Evolutionary conservation across 225 moss, liverwort and hornwort species (phyloP).

Genomic region (Anthoceros angustus): DNA sequence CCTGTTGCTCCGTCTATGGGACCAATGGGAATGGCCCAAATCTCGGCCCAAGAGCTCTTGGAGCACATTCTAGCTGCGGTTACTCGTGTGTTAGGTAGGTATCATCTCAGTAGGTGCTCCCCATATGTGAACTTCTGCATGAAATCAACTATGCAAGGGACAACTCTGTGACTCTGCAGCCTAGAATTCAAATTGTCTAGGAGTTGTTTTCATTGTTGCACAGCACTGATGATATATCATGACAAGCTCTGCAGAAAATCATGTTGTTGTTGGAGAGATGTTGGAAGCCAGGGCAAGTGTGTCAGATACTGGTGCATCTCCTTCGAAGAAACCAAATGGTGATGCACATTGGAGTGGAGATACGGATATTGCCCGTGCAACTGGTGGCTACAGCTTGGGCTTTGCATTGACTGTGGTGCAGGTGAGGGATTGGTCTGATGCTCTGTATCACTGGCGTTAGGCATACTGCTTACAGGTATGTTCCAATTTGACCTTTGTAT

Average conservation of each 20-base stretch:
- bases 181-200: neutral
- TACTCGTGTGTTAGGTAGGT: conserved; percentile 63
- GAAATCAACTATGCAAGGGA: too few relatives aligned
- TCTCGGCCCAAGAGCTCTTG: conserved; percentile 82
- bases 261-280: conserved; percentile 83
- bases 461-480: neutral
- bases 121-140: too few relatives aligned
- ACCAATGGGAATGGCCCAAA: conserved; percentile 80
- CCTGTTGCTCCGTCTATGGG: conserved; percentile 43
- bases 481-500: conserved; percentile 6
- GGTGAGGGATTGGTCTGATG: conserved; percentile 23
- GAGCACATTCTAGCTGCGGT: conserved; percentile 71
- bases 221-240: neutral
- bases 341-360: conserved; percentile 78
- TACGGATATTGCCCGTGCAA: conserved; percentile 67
- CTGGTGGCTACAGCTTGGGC: conserved; percentile 85
- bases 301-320: conserved; percentile 52
- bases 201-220: neutral
- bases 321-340: conserved; percentile 51
- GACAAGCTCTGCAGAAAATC: conserved; percentile 55
- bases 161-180: too few relatives aligned
- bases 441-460: neutral
- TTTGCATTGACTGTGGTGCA: conserved; percentile 90
- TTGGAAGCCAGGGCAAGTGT: conserved; percentile 78
- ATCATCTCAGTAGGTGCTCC: too few relatives aligned